Conservation (phyloP, 1,139 yeast species). For the Schwanniomyces etchellsii region DNA sequence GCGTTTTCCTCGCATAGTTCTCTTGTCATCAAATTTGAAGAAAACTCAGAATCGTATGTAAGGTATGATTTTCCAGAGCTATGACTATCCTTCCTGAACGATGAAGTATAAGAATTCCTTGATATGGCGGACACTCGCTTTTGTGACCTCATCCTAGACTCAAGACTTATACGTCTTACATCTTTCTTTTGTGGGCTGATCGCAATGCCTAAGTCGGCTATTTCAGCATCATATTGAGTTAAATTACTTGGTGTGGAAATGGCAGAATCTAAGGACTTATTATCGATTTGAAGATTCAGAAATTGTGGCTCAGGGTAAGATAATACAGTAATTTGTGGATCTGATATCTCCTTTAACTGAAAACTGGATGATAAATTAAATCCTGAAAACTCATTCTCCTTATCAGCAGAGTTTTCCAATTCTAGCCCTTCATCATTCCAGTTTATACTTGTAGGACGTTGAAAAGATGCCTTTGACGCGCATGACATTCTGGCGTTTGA, state of each 20-base stretch:
- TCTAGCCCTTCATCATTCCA: constrained; percentile 39
- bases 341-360: background rate
- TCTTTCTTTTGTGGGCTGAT: constrained; percentile 31
- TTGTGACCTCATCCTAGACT: constrained; percentile 8
- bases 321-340: too few species aligned
- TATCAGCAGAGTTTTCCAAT: constrained; percentile 19
- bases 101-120: constrained; percentile 23
- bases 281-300: constrained; percentile 11
- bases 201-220: constrained; percentile 42
- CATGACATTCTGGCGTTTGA: background rate
- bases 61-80: constrained; percentile 43
- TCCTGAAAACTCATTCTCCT: constrained; percentile 3
- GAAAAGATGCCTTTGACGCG: constrained; percentile 33
- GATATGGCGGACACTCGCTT: constrained; percentile 17
- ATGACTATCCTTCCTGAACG: constrained; percentile 20
- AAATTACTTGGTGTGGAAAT: constrained; percentile 38
- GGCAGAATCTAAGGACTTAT: constrained; percentile 22
- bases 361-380: constrained; percentile 1
- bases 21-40: constrained; percentile 24
- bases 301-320: too few species aligned
- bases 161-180: constrained; percentile 24
- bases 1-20: constrained; percentile 11
- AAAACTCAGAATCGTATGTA: constrained; percentile 52
- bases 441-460: constrained; percentile 36
- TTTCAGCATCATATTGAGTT: constrained; percentile 37